Evolutionary conservation across 495 filamentous ascomycete species (phyloP), one percentile per base, ranked within the genome.

Genomic region (Aspergillus sclerotiicarbonarius): DNA sequence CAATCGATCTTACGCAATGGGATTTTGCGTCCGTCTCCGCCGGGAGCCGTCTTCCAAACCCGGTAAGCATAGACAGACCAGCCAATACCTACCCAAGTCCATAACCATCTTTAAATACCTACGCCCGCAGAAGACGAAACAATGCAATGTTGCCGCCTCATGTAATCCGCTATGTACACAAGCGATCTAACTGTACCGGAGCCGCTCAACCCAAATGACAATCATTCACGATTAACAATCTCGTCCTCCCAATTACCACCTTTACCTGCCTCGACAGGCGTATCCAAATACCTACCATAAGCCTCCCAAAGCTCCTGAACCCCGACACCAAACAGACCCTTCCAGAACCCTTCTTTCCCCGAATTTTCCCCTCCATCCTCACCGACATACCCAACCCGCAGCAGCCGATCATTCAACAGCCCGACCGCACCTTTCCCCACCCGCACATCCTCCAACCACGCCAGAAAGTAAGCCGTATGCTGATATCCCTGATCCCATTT

Each of bases 401-500:
- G 68, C 51, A 84, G 76, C 59, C 71, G 67, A 64, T 87, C 88
- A 74, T 96, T 96, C 29, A 96, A 62, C 66, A 76, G 77, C 32
- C 81, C 81, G n/a, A 96, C 81, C 2, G 84, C 87, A 5, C 90
- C 91, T 45, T 66, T 63, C 0, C 91, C 92, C 67, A 86, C 89
- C 83, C 52, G 90, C 70, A 76, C 87, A 90, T 75, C 70, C 62
- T 82, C 80, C 50, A 82, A 58, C 80, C 79, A 82, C 41, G 94
- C 84, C 51, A 98, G 72, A 67, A 98, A 98, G 69, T 89, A 98
- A 5, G 85, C 94, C 18, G 94, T 98, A 63, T 88, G 82, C 78
- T 96, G 87, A 76, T 98, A 98, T 8, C 94, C 94, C 52, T 80
- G 83, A 73, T 98, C 93, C 94, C 94, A 98, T 13, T 80, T 79